Base-by-base conservation (phyloP, 768 basidiomycete genomes). In the Albatrellus ellisii region DNA sequence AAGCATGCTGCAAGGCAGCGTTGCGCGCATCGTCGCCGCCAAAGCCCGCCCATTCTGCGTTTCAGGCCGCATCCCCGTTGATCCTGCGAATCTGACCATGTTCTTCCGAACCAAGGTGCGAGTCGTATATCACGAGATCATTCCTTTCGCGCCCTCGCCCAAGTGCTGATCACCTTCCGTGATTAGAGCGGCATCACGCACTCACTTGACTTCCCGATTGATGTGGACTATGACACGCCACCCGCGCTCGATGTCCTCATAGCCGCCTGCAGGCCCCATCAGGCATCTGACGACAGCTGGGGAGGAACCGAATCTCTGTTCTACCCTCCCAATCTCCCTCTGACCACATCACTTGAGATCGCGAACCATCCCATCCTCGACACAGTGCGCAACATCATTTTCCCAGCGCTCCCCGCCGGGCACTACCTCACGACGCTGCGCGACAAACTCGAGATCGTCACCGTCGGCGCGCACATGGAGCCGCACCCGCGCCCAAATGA, bases 281-380 rank as follows among this genome's bases (percentile, higher is more conserved):
- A 73, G 41, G 69, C 68, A 1, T 64, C 71, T 15, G 71, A 60
- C 32, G 60, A 65, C 28, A 69, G 73, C 35, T 36, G 25, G 10
- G 62, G 67, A 1, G 73, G 75, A 43, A 70, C 68, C 46, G 80
- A 83, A 49, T 74, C 79, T 0, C 66, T 83, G 17, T 77, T 75
- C 59, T 88, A 76, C 58, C 85, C 84, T 6, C 64, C 75, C 6
- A 77, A 69, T 41, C 74, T 84, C 36, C 79, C 83, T 14, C 61
- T 86, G 44, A 84, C 80, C 0, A 66, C 79, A 20, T 79, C 85
- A 0, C 72, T 88, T 50, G 85, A 89, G 51, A 69, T 89, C 47
- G 70, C 83, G 15, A 85, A 79, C 56, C 81, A 84, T 54, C 85
- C 85, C 3, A 77, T 89, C 54, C 72, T 89, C 46, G 84, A 85